phyloP scores from a whole-genome alignment of 208 protist genomes.

The Trypanosoma brucei region DNA sequence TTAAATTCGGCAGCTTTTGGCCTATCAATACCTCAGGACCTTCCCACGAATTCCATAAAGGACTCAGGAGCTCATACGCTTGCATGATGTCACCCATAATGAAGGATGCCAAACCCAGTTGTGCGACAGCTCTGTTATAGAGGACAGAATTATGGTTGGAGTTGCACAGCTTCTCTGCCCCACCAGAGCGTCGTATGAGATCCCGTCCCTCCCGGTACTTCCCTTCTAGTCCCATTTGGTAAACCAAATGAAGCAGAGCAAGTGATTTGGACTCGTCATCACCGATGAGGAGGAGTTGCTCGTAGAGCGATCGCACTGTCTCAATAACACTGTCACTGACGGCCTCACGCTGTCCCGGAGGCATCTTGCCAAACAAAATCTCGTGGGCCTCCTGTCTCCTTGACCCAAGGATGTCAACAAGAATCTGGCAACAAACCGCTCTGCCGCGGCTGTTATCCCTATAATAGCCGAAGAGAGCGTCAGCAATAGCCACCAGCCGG shows the following conservation, averaged over 20 bases:
- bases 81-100: constrained; percentile 50
- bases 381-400: constrained; percentile 66
- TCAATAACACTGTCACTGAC: constrained; percentile 51
- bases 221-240: constrained; percentile 73
- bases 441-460: constrained; percentile 27
- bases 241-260: constrained; percentile 60
- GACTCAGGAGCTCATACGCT: constrained; percentile 58
- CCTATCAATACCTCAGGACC: constrained; percentile 59
- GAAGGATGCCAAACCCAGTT: constrained; percentile 81
- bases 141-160: constrained; percentile 49
- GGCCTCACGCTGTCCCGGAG: constrained; percentile 22
- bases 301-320: constrained; percentile 54
- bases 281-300: constrained; percentile 30
- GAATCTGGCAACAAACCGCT: constrained; percentile 45
- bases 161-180: constrained; percentile 31
- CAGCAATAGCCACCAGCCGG: constrained; percentile 53
- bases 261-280: constrained; percentile 27
- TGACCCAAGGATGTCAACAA: constrained; percentile 62
- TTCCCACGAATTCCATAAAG: constrained; percentile 41
- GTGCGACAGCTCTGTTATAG: constrained; percentile 75
- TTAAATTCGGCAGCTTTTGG: constrained; percentile 40
- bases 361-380: constrained; percentile 45
- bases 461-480: constrained; percentile 62
- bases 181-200: constrained; percentile 58
- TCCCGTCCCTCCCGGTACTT: constrained; percentile 73